Base-by-base conservation (phyloP, 2,329 filamentous ascomycete genomes). In the Beauveria varroae region DNA sequence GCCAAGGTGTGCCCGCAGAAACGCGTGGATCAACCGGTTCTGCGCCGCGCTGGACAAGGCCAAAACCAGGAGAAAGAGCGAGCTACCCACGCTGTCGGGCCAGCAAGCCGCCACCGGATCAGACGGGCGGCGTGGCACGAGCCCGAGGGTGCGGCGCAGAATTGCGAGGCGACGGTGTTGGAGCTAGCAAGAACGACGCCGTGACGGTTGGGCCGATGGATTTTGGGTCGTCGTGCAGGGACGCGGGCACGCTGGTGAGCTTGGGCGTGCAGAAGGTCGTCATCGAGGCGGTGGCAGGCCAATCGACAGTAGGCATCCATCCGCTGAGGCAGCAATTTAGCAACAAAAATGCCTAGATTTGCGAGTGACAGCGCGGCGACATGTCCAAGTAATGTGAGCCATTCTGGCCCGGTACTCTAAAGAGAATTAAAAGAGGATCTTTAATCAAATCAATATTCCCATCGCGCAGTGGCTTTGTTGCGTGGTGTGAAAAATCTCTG, bases 1-100 rank as follows among this genome's bases (percentile, higher is more conserved):
- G 68, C 75, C 16, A 70, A 71, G 20, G 74, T 73, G 44, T 89
- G 83, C 66, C 88, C 87, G 0, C 79, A 75, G 61, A 0, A 87
- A 83, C 68, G 80, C 81, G 1, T 91, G 86, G 86, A 78, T 89
- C 20, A 70, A 74, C 49, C 78, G 87, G n/a, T 90, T 90, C 72
- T 73, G 80, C 57, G 69, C 68, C 18, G 77, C 76, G 2, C 68
- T 85, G 1, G 72, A 75, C 5, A 70, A 71, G 7, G 79, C 80
- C 1, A 68, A 68, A 62, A 62, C 57, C 12, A n/a, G 51, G 3
- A 68, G 65, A 2, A 75, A 77, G 5, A 37, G 34, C 34, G 34
- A 16, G 65, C 72, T 77, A 2, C 69, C 69, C 41, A 76, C 69
- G 1, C 64, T 88, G 37, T 74, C 77, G 7, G 86, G 86, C 5